Evolutionary conservation across 768 basidiomycete species (phyloP), one percentile per base, ranked within the genome.

Genomic region (Lentinus tigrinus): DNA sequence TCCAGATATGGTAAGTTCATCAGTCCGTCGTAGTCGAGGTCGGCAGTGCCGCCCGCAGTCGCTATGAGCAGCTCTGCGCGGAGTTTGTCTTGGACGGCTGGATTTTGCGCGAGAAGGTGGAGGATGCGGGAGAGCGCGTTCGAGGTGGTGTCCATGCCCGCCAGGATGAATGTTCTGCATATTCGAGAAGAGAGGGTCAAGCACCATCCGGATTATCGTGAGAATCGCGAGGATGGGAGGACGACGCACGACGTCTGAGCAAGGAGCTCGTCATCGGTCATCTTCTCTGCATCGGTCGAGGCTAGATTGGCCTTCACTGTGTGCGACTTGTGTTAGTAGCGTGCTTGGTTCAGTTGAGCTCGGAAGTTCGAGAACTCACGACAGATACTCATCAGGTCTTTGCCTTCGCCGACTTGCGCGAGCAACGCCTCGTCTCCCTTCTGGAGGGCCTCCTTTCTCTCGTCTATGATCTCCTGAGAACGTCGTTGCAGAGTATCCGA

Each of bases 1-100:
- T 89, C 88, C 10, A 91, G 81, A 63, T 87, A 88, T 0, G 84
- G 78, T 3, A 92, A 46, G 5, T 50, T 44, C 28, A 58, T 54
- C 11, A 59, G 31, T 16, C 47, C 40, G 42, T 51, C 54, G 31
- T 58, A 55, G 70, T 66, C 9, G 73, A 71, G 10, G 71, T 75
- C 63, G 38, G 75, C 72, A n/a, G 72, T 67, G 0, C 62, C 68
- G 19, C 62, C 56, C 27, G 23, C 26, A 9, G n/a, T 54, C 3
- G 67, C 63, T 8, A 40, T 58, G 2, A 27, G 11, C 26, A 64
- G 23, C 23, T 64, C 68, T 17, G 53, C 63, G 50, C 52, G 73
- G 56, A 62, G 68, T 42, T 71, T 71, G 2, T 71, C 67, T 46
- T 78, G 76, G 16, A 71, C 68, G 19, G 73, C 68, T 1, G 67